A percentile compares a stretch with the other conserved stretches of the same genome.
Evolutionary conservation across 129 eudicot genomes (phyloP).

Genomic region (Arctium minus): DNA sequence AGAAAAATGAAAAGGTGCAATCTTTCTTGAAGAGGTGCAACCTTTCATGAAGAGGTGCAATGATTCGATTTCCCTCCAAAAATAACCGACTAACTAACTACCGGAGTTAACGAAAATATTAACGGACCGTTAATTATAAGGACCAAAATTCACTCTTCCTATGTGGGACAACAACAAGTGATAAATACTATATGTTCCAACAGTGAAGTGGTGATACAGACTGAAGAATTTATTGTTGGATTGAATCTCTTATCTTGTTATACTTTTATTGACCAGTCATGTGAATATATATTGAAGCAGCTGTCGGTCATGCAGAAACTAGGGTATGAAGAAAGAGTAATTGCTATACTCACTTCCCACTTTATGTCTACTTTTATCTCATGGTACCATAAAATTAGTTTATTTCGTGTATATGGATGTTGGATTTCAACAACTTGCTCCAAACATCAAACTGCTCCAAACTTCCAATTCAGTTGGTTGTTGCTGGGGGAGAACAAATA

Average conservation of each 20-base stretch:
- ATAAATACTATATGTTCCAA: no score
- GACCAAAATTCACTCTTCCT: no score
- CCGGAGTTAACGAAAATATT: no score
- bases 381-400: not conserved
- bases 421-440: not conserved
- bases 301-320: slow-evolving; percentile 80
- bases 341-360: not conserved
- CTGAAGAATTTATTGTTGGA: slow-evolving; percentile 79
- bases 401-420: not conserved
- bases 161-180: no score
- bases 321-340: slow-evolving; percentile 50
- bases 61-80: no score
- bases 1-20: no score
- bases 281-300: slow-evolving; percentile 70
- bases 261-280: slow-evolving; percentile 71
- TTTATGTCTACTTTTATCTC: not conserved
- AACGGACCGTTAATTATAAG: no score
- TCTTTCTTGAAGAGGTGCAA: no score
- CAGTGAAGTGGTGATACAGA: slow-evolving; percentile 47
- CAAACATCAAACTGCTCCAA: not conserved
- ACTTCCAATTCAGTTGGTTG: not conserved
- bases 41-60: no score
- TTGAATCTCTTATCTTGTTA: slow-evolving; percentile 60
- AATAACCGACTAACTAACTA: no score
- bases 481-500: not conserved